Percentiles rank a stretch among this genome's conserved stretches.
Conservation (phyloP, 1,284 basidiomycete genomes). For the Heliocybe sulcata region DNA sequence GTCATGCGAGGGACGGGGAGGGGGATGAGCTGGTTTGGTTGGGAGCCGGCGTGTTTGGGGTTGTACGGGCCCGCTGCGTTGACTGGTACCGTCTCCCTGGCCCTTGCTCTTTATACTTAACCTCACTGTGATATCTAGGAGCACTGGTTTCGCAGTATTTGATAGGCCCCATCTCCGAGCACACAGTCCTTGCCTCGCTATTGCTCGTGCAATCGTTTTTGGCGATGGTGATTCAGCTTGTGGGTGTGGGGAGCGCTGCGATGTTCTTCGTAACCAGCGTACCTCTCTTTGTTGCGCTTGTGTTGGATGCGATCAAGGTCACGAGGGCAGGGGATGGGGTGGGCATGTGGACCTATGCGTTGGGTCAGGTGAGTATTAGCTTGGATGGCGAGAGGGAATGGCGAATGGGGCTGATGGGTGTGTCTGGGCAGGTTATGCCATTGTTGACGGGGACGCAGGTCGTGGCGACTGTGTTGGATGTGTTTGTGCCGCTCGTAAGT, state of each 20-base stretch:
- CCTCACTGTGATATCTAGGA: conserved; percentile 30
- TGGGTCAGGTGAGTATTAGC: no score
- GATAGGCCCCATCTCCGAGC: conserved; percentile 47
- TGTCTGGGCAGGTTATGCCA: conserved; percentile 50
- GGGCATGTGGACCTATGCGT: conserved; percentile 57
- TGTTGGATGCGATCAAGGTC: conserved; percentile 42
- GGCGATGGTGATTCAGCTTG: conserved; percentile 48
- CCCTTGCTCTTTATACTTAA: background rate
- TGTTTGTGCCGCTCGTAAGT: conserved; percentile 88
- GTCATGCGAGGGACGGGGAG: conserved; percentile 67
- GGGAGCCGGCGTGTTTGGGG: conserved; percentile 63
- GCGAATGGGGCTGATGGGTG: no score
- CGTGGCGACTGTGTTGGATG: conserved; percentile 67
- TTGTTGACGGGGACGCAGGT: conserved; percentile 67
- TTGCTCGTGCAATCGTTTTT: conserved; percentile 51
- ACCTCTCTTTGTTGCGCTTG: conserved; percentile 44
- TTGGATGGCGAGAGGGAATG: no score
- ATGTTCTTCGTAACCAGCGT: conserved; percentile 54
- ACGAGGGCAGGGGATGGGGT: conserved; percentile 22
- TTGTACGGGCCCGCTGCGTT: conserved; percentile 79
- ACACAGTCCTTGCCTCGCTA: conserved; percentile 53
- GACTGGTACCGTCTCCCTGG: conserved; percentile 39
- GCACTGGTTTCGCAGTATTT: conserved; percentile 48
- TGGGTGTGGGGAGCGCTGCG: conserved; percentile 64
- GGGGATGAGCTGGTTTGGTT: conserved; percentile 75